Base-by-base conservation (phyloP, 2,329 filamentous ascomycete genomes). In the Aspergillus hiratsukae region DNA sequence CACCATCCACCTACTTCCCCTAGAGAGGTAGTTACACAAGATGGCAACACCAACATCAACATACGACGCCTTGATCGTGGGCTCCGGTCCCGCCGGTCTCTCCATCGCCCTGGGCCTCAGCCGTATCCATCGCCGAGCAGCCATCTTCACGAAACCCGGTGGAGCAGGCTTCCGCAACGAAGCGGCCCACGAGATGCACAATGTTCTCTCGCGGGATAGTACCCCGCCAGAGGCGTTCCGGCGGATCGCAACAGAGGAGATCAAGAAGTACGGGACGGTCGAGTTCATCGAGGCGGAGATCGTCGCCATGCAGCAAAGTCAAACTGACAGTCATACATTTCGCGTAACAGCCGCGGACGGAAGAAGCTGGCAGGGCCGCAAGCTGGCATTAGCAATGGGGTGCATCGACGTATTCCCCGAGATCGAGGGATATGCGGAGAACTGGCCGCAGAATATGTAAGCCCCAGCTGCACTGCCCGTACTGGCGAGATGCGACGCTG, bases 321-420 rank as follows among this genome's bases (percentile, higher is more conserved):
- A 19, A 19, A 7, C 9, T 14, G 46, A 40, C 11, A 10, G 3
- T 2, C 11, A 31, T 28, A n/a, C 11, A 1, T 58, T 58, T n/a
- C 19, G n/a, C 9, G 14, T 53, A 0, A 63, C 60, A 2, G 82
- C 83, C 56, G 71, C 66, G 1, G 48, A 69, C 0, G 81, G 79
- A 0, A 61, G 66, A 3, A 66, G 64, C 0, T 85, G 78, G 62
- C 59, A 66, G 14, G 82, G 82, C 0, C 74, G 73, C 48, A 86
- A 82, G 56, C 53, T 87, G 2, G 78, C 83, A 0, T 66, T 87
- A 0, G 83, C 81, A 0, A 82, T 73, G 0, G 84, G 84, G 0
- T 74, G 80, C 0, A 68, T 65, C 40, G 84, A 87, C 58, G 60
- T 81, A 0, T 66, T 81, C 35, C 80, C 79, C 0, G 72, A 79